A percentile compares a stretch with the other conserved stretches of the same genome.
Conservation (phyloP, 2,329 filamentous ascomycete genomes). For the Exophiala spinifera region DNA sequence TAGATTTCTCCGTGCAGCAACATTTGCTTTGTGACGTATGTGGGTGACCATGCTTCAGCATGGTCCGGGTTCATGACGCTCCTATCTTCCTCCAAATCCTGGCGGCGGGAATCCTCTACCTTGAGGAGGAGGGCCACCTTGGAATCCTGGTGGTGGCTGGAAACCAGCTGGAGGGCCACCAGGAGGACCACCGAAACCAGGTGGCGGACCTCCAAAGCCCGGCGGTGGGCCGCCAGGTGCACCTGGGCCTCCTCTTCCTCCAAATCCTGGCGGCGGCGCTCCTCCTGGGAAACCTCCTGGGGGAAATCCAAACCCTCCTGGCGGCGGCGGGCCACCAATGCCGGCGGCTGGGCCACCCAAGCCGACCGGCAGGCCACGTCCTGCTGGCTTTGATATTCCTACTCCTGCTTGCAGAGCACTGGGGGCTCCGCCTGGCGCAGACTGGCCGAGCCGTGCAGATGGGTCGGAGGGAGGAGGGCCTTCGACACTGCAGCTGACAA, state of each 20-base stretch:
- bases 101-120: slow-evolving; percentile 53
- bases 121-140: slow-evolving; percentile 59
- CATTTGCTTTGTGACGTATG: neutral
- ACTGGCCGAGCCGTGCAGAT: slow-evolving; percentile 79
- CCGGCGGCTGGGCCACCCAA: slow-evolving; percentile 86
- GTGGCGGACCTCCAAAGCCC: slow-evolving; percentile 46
- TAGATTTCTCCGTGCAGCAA: neutral
- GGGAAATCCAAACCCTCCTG: slow-evolving; percentile 44
- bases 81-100: slow-evolving; percentile 42
- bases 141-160: slow-evolving; percentile 69
- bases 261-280: slow-evolving; percentile 19
- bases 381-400: slow-evolving; percentile 86
- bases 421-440: slow-evolving; percentile 61
- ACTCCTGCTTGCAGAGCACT: slow-evolving; percentile 73
- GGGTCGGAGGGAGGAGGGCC: slow-evolving; percentile 93
- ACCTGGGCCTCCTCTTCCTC: slow-evolving; percentile 15
- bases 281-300: slow-evolving; percentile 36
- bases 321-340: slow-evolving; percentile 68
- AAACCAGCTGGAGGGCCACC: slow-evolving; percentile 39
- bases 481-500: slow-evolving; percentile 92
- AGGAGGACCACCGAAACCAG: slow-evolving; percentile 33
- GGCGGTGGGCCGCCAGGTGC: slow-evolving; percentile 40
- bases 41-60: neutral
- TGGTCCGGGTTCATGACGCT: neutral
- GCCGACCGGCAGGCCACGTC: slow-evolving; percentile 77